Evolutionary conservation across 306 rosid genomes (phyloP).

Genomic region (Luffa aegyptiaca): DNA sequence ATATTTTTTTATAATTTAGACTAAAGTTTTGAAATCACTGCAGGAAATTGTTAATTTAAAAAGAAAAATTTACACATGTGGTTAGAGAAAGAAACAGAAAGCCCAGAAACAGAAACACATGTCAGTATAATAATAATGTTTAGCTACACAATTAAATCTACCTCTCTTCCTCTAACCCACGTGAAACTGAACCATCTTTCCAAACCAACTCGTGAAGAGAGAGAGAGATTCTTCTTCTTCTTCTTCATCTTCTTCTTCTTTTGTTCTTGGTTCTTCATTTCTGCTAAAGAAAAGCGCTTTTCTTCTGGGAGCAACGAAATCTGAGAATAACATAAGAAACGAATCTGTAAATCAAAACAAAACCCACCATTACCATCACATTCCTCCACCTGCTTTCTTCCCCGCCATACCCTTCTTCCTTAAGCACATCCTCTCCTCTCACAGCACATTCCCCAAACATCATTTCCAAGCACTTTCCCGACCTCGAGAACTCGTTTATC

Average conservation of each 20-base stretch:
- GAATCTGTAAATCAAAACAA: conserved; percentile 82
- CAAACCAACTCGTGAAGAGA: background rate
- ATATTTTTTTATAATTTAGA: no score
- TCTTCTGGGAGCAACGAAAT: conserved; percentile 60
- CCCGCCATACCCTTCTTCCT: conserved; percentile 63
- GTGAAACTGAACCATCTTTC: background rate
- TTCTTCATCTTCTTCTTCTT: background rate
- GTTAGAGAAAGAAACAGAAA: background rate
- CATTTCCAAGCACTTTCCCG: conserved; percentile 67
- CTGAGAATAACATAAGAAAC: conserved; percentile 79
- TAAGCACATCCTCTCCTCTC: conserved; percentile 60
- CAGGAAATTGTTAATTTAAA: background rate
- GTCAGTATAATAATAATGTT: background rate
- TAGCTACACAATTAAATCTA: background rate
- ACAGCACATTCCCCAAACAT: conserved; percentile 58
- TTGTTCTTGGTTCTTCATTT: background rate
- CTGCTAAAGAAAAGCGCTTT: conserved; percentile 20
- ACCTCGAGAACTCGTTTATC: conserved; percentile 75
- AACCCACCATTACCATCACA: conserved; percentile 63
- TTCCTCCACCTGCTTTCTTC: conserved; percentile 75
- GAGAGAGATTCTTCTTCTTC: background rate
- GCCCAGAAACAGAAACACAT: background rate
- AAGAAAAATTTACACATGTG: background rate
- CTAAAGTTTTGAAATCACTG: background rate
- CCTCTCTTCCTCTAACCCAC: background rate